Evolutionary conservation across 1,284 basidiomycete genomes (phyloP), one percentile per base, ranked within the genome.

Genomic region (Wallemia hederae): DNA sequence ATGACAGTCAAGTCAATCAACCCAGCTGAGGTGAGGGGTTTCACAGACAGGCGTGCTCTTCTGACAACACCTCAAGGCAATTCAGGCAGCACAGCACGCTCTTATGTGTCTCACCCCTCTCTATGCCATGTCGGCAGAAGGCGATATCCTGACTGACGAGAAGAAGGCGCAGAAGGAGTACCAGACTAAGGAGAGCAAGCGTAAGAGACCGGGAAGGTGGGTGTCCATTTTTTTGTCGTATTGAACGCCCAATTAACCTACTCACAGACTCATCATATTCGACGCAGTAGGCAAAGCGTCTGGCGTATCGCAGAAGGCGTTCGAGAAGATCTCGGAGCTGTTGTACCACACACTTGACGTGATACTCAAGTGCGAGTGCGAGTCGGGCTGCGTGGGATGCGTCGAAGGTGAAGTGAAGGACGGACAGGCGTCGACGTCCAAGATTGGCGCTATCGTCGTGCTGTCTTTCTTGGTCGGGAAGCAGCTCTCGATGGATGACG

Each of bases 21-120:
- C 62, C 75, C 78, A 0, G 79, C 83, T 0, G 85, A 80, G 56
- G 56, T 58, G 7, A 49, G 39, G 11, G 7, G 7, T 56, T 56
- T n/a, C 14, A 56, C 24, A 11, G 24, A 7, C 55, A 56, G 24
- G 55, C 55, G 5, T 56, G 24, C 5, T 56, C 55, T 56, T 33
- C 7, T 33, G 31, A 33, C n/a, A n/a, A n/a, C n/a, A n/a, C n/a
- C 33, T 56, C n/a, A 5, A 58, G 62, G 84, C 82, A 0, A 87
- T 91, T 59, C 88, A 91, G 66, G 79, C 84, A 1, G 85, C 87
- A 1, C 77, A 82, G 63, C 89, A 92, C 67, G 86, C 85, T 0
- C 75, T 90, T 64, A 71, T 91, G 62, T 87, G 85, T 58, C 66
- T 74, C 27, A 72, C 73, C 9, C 72, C 73, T 62, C 78, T 80